Evolutionary conservation across 345 rosid genomes (phyloP).

Genomic region (Kernera saxatilis): DNA sequence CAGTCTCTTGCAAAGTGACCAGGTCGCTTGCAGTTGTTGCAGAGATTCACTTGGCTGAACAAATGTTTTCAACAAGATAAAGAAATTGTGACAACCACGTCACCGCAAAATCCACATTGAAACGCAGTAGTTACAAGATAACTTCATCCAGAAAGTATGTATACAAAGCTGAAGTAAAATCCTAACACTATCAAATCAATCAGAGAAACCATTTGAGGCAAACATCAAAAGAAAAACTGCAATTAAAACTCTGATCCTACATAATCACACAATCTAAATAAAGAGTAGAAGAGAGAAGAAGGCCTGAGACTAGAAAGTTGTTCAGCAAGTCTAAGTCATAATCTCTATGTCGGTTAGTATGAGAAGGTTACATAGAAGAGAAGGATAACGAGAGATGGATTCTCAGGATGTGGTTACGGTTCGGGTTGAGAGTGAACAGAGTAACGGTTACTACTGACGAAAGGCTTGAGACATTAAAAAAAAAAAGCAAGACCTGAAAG

Average conservation of each 20-base stretch:
- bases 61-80: slow-evolving; percentile 18
- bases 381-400: neutral
- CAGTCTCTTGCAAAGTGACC: slow-evolving; percentile 98
- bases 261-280: neutral
- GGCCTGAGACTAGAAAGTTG: neutral
- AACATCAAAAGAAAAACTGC: neutral
- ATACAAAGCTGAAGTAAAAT: slow-evolving; percentile 1
- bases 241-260: neutral
- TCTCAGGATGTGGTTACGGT: neutral
- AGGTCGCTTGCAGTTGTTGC: slow-evolving; percentile 97
- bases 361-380: neutral
- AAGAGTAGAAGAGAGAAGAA: neutral
- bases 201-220: neutral
- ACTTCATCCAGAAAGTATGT: neutral
- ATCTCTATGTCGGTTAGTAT: neutral
- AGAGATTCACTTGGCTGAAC: slow-evolving; percentile 77
- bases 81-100: neutral
- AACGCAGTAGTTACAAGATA: neutral
- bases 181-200: neutral
- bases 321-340: neutral
- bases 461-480: slow-evolving; percentile 11
- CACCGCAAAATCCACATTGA: neutral
- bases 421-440: neutral
- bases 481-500: slow-evolving; percentile 72
- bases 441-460: slow-evolving; percentile 4